Evolutionary conservation across 805 yeast genomes (phyloP), one percentile per base, ranked within the genome.

Genomic region (Candida namnaoensis): DNA sequence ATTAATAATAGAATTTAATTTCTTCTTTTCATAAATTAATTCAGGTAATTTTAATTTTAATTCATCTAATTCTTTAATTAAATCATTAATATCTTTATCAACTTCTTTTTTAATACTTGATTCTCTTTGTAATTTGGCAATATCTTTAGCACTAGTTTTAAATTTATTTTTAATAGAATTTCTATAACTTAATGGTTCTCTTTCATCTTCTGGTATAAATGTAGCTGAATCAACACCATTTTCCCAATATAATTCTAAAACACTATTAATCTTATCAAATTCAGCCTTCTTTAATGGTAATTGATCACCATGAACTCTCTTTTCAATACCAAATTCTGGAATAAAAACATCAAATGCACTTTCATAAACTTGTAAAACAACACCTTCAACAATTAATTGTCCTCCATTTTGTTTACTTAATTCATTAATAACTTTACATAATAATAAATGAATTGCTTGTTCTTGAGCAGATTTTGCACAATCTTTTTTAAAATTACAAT

Each of bases 271-370:
- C 56, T 82, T 84, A 59, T 86, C 90, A 59, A 84, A 93, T 60
- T 93, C 98, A 5, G 97, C 98, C 61, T 88, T 90, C 24, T 77
- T 77, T 47, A 91, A 69, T 10, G 98, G 98, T 42, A 93, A 69
- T 63, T 93, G 98, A 63, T 93, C 99, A 26, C 98, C 97, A 56
- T 93, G 99, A 23, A 90, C 96, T 54, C 97, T 74, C 62, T 90
- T 90, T 58, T 90, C 97, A 52, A 90, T 84, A 36, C 97, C 97
- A 65, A 88, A 83, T 49, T 88, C 96, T 2, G 96, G 96, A 47
- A 90, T 70, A 49, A 84, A 77, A 4, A 90, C 91, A 60, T 93
- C 99, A 65, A 93, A 93, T 2, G 98, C 87, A 1, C 96, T 86
- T 62, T 93, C 98, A 60, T 91, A 90, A 9, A 91, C 97, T 60